phyloP scores from a whole-genome alignment of 1,284 basidiomycete species.

The Mycena sp. region DNA sequence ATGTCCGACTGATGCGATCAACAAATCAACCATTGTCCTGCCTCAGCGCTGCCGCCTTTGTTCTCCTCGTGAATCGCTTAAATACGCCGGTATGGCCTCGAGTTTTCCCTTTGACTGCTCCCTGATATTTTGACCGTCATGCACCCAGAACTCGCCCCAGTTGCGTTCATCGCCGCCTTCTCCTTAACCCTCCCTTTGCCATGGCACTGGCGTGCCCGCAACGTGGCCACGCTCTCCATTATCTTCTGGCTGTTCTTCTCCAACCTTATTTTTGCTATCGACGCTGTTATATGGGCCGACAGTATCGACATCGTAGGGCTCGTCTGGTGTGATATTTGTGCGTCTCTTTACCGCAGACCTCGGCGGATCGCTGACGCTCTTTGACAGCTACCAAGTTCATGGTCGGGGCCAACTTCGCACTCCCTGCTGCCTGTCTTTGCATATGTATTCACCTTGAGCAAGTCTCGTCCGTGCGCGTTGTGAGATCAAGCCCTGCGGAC shows the following conservation, averaged over 20 bases:
- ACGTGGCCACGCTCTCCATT: constrained; percentile 64
- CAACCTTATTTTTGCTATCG: constrained; percentile 63
- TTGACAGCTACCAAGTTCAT: constrained; percentile 52
- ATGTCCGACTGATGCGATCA: no score
- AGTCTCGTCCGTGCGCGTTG: constrained; percentile 50
- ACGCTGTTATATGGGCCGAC: constrained; percentile 65
- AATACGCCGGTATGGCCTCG: no score
- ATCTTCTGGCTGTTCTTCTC: constrained; percentile 65
- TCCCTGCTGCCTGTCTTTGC: constrained; percentile 69
- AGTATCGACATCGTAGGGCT: constrained; percentile 54
- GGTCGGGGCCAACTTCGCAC: constrained; percentile 58
- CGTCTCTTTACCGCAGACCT: constrained; percentile 30
- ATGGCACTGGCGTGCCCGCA: constrained; percentile 59
- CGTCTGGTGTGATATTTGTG: constrained; percentile 78
- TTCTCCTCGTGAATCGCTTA: no score
- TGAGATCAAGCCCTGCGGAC: constrained; percentile 41
- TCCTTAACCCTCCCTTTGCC: constrained; percentile 55
- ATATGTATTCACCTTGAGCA: constrained; percentile 57
- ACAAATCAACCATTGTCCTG: no score
- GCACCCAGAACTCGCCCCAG: constrained; percentile 54
- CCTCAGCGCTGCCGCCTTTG: no score
- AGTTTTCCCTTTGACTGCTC: neutral
- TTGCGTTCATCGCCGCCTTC: constrained; percentile 59
- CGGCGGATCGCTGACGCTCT: neutral
- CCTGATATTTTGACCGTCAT: constrained; percentile 42